A percentile compares a stretch with the other conserved stretches of the same genome.
Evolutionary conservation across 192 early-diverging fungal genomes (phyloP).

Genomic region (Entophlyctis luteolus): DNA sequence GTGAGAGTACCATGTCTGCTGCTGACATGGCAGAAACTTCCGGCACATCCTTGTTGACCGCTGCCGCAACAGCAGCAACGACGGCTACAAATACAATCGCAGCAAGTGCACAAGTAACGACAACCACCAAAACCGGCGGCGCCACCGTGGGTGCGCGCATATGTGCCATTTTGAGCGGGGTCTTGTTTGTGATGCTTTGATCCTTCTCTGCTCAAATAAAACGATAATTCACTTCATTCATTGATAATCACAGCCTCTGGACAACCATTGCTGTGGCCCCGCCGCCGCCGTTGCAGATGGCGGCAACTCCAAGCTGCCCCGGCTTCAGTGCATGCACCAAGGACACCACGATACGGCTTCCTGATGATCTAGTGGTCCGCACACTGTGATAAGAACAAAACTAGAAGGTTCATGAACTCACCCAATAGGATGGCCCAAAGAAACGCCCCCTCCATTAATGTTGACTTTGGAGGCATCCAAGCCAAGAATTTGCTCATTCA

Average conservation of each 20-base stretch:
- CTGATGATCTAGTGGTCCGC: constrained; percentile 59
- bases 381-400: background rate
- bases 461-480: constrained; percentile 79
- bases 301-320: constrained; percentile 81
- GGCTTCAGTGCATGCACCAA: constrained; percentile 67
- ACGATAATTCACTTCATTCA: too few species aligned
- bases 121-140: too few species aligned
- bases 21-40: too few species aligned
- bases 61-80: too few species aligned
- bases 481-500: constrained; percentile 83
- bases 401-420: background rate
- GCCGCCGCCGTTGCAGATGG: constrained; percentile 95
- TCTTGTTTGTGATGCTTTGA: too few species aligned
- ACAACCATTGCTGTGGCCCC: constrained; percentile 84
- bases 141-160: too few species aligned
- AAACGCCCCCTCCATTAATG: constrained; percentile 88
- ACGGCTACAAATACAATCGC: too few species aligned
- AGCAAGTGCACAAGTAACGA: too few species aligned
- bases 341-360: constrained; percentile 82
- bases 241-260: constrained; percentile 49
- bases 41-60: too few species aligned
- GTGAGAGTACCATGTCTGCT: too few species aligned
- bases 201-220: too few species aligned
- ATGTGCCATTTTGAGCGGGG: too few species aligned
- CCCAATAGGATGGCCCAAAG: constrained; percentile 92